A percentile compares a stretch with the other conserved stretches of the same genome.
Evolutionary conservation across 2,329 filamentous ascomycete species (phyloP).

Genomic region (Gremmenia infestans): DNA sequence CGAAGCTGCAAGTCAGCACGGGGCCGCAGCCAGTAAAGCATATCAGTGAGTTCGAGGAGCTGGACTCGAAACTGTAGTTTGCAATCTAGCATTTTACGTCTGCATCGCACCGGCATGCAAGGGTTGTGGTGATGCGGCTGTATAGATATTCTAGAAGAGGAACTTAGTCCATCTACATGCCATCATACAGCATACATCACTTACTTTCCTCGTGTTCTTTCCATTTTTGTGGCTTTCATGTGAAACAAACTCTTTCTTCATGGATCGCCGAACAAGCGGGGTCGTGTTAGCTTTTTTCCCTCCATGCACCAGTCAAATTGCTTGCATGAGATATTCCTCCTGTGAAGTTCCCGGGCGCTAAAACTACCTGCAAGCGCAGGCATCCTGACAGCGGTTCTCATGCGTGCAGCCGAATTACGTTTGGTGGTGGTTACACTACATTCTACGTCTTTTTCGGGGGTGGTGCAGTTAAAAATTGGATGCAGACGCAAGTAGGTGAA

Average conservation of each 20-base stretch:
- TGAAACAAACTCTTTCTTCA: background rate
- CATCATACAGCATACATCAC: too few species aligned
- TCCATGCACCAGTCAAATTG: background rate
- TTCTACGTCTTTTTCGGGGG: too few species aligned
- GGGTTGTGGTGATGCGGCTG: background rate
- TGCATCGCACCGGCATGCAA: background rate
- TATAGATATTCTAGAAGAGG: background rate
- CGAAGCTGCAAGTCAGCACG: constrained; percentile 63
- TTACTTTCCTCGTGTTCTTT: too few species aligned
- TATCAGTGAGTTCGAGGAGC: constrained; percentile 79
- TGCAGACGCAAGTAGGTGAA: background rate
- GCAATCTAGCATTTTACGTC: background rate
- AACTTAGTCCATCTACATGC: background rate
- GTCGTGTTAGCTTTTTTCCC: background rate
- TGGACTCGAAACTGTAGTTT: constrained; percentile 70
- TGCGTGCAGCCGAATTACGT: background rate
- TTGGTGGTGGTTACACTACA: background rate
- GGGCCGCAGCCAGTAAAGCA: constrained; percentile 71
- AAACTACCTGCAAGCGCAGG: too few species aligned
- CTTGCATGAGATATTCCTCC: background rate
- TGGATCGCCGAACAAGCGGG: background rate
- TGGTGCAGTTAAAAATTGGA: too few species aligned
- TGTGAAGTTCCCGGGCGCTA: background rate
- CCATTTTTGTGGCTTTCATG: background rate
- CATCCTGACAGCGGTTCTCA: background rate